A percentile compares a stretch with the other conserved stretches of the same genome.
Conservation (phyloP, 306 rosid genomes). For the Pyrus communis region DNA sequence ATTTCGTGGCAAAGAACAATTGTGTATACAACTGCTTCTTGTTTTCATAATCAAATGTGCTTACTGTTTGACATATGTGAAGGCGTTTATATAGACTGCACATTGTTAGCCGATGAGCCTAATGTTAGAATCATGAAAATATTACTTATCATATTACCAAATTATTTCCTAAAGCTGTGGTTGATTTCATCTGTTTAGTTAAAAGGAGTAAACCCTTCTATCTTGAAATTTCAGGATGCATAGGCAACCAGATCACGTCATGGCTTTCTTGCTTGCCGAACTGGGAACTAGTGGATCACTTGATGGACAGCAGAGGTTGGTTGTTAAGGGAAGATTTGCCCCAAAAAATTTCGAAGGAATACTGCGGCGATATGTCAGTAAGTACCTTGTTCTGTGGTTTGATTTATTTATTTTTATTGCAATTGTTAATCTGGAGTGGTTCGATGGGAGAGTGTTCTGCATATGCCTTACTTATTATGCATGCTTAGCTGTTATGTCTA, state of each 20-base stretch:
- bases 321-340: conserved; percentile 94
- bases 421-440: neutral
- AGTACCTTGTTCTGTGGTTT: conserved; percentile 18
- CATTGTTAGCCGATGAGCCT: neutral
- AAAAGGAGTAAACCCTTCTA: neutral
- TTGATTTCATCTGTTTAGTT: neutral
- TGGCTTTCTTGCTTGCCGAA: conserved; percentile 91
- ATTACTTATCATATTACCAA: neutral
- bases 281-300: conserved; percentile 97
- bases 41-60: neutral
- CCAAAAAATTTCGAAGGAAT: conserved; percentile 97
- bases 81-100: neutral
- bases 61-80: neutral
- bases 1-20: neutral
- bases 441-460: neutral
- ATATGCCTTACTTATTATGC: neutral
- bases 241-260: conserved; percentile 94
- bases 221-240: conserved; percentile 55
- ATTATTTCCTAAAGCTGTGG: neutral
- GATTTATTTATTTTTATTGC: neutral
- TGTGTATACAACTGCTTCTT: neutral
- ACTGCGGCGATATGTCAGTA: conserved; percentile 85
- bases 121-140: neutral
- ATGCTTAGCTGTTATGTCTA: neutral
- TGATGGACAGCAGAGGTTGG: conserved; percentile 91